Evolutionary conservation across 192 early-diverging fungal genomes (phyloP).

Genomic region (Linnemannia zychae): DNA sequence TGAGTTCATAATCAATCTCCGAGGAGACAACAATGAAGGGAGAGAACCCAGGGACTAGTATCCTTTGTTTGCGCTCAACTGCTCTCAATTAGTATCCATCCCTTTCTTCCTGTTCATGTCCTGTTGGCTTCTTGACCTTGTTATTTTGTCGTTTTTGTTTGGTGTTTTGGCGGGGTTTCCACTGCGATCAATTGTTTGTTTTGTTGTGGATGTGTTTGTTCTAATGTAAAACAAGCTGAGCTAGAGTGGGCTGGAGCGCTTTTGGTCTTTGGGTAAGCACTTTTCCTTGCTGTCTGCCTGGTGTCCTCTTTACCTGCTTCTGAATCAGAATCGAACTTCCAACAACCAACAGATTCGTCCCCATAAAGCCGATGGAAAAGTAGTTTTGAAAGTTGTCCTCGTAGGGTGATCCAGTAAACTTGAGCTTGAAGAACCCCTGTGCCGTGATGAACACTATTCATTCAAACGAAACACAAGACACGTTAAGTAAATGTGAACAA

Average conservation of each 20-base stretch:
- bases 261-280: slow-evolving; percentile 3
- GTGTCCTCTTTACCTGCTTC: slow-evolving; percentile 53
- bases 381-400: slow-evolving; percentile 82
- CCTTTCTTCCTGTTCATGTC: neutral
- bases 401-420: slow-evolving; percentile 71
- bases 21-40: slow-evolving; percentile 1
- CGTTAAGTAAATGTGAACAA: neutral
- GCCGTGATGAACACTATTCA: slow-evolving; percentile 80
- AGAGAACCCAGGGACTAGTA: neutral
- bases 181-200: neutral
- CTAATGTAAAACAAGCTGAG: neutral
- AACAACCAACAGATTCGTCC: slow-evolving; percentile 69
- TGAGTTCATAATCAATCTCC: neutral
- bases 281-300: neutral
- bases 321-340: slow-evolving; percentile 65
- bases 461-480: neutral
- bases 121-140: too few relatives aligned
- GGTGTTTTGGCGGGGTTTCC: neutral
- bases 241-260: neutral
- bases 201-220: neutral
- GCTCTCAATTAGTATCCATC: neutral
- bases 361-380: slow-evolving; percentile 77
- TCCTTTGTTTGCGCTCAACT: neutral
- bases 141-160: neutral
- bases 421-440: slow-evolving; percentile 76